These are phyloP conservation scores for Cladophialophora chaetospira DNA, from an alignment of 2,329 filamentous ascomycete genomes.

Conservation along the genomic window DNA sequence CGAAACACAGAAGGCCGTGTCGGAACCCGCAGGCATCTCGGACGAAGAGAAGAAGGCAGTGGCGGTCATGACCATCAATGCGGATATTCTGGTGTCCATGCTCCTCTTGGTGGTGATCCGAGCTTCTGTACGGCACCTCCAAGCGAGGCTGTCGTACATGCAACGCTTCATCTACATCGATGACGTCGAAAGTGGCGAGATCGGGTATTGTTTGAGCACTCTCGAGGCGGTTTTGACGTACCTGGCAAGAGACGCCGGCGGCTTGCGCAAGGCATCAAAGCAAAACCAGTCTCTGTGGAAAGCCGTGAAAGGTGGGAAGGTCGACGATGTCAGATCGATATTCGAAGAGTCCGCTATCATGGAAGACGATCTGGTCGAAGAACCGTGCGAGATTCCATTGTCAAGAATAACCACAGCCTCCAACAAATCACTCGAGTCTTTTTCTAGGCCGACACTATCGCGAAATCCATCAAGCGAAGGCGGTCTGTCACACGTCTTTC, in stretches of 20 bases:
- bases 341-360: constrained; percentile 68
- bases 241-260: constrained; percentile 77
- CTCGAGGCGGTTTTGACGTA: constrained; percentile 93
- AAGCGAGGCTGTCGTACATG: constrained; percentile 90
- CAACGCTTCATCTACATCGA: constrained; percentile 97
- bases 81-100: constrained; percentile 89
- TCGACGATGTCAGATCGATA: constrained; percentile 73
- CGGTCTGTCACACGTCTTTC: constrained; percentile 81
- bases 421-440: constrained; percentile 26
- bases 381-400: constrained; percentile 37
- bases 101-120: constrained; percentile 90
- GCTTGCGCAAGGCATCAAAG: constrained; percentile 78
- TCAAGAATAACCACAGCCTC: constrained; percentile 28
- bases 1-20: constrained; percentile 80
- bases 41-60: constrained; percentile 54
- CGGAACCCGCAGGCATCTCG: constrained; percentile 53
- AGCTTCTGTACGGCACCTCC: constrained; percentile 81
- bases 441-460: constrained; percentile 21
- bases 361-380: constrained; percentile 50
- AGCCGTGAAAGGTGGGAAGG: constrained; percentile 73
- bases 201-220: constrained; percentile 93
- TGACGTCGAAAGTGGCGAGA: constrained; percentile 93
- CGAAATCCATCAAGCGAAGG: constrained; percentile 44
- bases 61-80: constrained; percentile 69
- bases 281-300: constrained; percentile 88